Evolutionary conservation across 176 grass and related monocot species (phyloP).

Genomic region (Miscanthus lutarioriparius): DNA sequence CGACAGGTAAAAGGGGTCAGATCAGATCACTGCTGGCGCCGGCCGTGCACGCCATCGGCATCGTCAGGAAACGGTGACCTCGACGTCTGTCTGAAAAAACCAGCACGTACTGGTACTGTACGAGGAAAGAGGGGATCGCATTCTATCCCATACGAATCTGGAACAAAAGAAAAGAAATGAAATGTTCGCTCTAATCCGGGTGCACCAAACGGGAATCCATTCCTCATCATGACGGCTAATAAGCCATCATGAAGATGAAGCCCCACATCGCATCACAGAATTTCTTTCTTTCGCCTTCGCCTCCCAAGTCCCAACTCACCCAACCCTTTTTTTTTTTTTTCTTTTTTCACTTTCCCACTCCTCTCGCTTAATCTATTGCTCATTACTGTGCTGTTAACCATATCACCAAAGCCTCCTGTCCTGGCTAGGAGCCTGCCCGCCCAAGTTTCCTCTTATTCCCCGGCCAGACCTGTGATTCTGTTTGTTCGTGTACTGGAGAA

Average conservation of each 20-base stretch:
- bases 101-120: neutral
- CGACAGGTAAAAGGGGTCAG: neutral
- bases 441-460: slow-evolving; percentile 74
- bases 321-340: neutral
- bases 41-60: neutral
- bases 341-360: slow-evolving; percentile 25
- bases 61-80: neutral
- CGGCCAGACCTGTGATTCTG: slow-evolving; percentile 34
- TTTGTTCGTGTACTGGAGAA: neutral
- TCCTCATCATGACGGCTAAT: neutral
- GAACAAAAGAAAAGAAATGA: neutral
- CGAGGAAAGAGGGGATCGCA: neutral
- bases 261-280: slow-evolving; percentile 26
- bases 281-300: slow-evolving; percentile 22
- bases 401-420: slow-evolving; percentile 33
- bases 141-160: neutral
- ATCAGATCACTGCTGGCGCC: neutral
- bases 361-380: slow-evolving; percentile 35
- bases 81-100: neutral
- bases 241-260: slow-evolving; percentile 48
- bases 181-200: slow-evolving; percentile 27
- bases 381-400: neutral
- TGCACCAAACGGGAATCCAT: slow-evolving; percentile 31
- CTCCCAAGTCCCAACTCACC: slow-evolving; percentile 34
- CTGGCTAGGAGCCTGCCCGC: slow-evolving; percentile 26